Base-by-base conservation (phyloP, 345 rosid genomes). In the Erodium maritimum region DNA sequence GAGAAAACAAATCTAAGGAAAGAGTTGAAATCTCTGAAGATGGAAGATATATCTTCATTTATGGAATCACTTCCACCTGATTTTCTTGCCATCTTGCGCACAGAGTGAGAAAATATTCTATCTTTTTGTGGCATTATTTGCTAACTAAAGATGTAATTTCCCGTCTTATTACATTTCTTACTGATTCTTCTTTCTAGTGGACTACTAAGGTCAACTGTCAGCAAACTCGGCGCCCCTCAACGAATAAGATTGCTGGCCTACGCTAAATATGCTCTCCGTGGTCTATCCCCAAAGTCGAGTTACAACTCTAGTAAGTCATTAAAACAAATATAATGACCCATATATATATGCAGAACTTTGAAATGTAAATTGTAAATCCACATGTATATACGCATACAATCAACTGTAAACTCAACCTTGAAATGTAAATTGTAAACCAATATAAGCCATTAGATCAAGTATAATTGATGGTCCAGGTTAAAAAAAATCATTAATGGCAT, bases 31-130 rank as follows among this genome's bases (percentile, higher is more conserved):
- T 77, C 80, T 58, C 70, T 88, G 66, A 80, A 50, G 65, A 77
- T 86, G 75, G 97, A 83, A 70, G 97, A 91, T 56, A 55, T 87
- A 66, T 87, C 96, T 50, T 79, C 85, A 11, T 91, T 91, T 71
- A 77, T 85, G 90, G 97, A 85, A 70, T 88, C 96, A 54, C 81
- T 91, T 37, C 91, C 96, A 17, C 77, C 89, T 22, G 84, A 87
- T 67, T 84, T 91, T 59, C 77, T 87, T 59, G 71, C 79, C 46
- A 73, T 91, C 34, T 65, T 87, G 48, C 86, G 91, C 19, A 72
- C 80, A 61, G 97, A 91, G 97, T 90, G 79, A 53, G 87, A 42
- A 57, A 19, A 54, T 5, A 3, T 42, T 12, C 8, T 16, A 42
- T 42, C 12, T 42, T 42, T 12, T 10, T 42, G n/a, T 37, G 16